phyloP scores from a whole-genome alignment of 23 red algal species.

The Gracilaria domingensis region DNA sequence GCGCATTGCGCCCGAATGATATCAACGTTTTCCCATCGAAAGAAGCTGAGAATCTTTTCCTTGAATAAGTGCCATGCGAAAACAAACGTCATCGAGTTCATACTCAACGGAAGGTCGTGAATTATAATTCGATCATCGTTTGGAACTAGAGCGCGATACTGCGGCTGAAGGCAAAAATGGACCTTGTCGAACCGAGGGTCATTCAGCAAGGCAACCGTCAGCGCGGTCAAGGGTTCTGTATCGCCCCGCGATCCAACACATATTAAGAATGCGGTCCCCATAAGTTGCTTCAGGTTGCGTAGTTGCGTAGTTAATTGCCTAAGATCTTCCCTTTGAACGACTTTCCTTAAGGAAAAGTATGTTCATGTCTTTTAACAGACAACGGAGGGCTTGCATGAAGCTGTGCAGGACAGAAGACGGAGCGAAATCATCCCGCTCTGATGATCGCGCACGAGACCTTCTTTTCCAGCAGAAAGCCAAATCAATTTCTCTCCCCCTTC shows the following conservation, averaged over 20 bases:
- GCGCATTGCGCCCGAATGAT: slow-evolving; percentile 13
- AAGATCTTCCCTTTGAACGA: too few species aligned
- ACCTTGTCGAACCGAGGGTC: slow-evolving; percentile 7
- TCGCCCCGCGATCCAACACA: slow-evolving; percentile 32
- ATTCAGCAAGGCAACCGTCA: slow-evolving; percentile 17
- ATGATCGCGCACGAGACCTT: too few species aligned
- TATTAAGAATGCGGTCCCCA: slow-evolving; percentile 16
- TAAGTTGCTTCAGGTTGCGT: not conserved
- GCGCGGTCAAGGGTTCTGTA: slow-evolving; percentile 13
- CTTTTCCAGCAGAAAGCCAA: too few species aligned
- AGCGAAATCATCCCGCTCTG: too few species aligned
- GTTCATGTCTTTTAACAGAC: too few species aligned
- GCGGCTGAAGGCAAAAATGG: not conserved
- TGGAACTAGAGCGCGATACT: slow-evolving; percentile 7
- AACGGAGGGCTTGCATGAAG: too few species aligned
- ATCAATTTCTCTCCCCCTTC: too few species aligned
- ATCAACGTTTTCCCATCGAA: slow-evolving; percentile 12
- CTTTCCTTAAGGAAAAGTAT: too few species aligned
- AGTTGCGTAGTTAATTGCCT: too few species aligned
- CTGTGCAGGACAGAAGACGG: too few species aligned
- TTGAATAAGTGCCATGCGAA: not conserved
- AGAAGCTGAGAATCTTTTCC: not conserved
- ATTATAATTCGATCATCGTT: slow-evolving; percentile 28
- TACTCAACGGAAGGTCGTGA: not conserved
- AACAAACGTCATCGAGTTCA: not conserved